phyloP scores from a whole-genome alignment of 2,329 filamentous ascomycete species.

The Corinectria fuckeliana region DNA sequence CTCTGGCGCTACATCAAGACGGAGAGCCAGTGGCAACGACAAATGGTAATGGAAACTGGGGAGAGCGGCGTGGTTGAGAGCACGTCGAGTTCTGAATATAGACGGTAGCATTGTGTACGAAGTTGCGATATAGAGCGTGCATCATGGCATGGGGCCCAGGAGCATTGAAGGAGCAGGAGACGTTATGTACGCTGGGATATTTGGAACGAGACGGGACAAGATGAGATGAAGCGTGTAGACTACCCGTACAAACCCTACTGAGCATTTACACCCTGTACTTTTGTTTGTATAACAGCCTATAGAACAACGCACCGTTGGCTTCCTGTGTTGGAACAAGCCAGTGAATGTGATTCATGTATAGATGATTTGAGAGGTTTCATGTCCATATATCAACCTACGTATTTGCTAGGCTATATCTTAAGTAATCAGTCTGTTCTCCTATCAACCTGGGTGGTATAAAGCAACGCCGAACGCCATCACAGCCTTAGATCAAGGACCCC shows the following conservation, averaged over 20 bases:
- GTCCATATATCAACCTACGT: too few species aligned
- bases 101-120: not conserved
- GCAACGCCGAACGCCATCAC: conserved; percentile 6
- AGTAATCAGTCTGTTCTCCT: not conserved
- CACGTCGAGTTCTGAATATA: not conserved
- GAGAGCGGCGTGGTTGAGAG: not conserved
- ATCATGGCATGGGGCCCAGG: not conserved
- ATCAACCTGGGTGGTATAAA: conserved; percentile 15
- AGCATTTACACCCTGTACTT: conserved; percentile 14
- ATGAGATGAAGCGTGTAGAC: conserved; percentile 14
- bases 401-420: not conserved
- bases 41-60: not conserved
- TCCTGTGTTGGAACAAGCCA: not conserved
- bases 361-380: not conserved
- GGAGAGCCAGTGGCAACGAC: too few species aligned
- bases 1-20: not conserved
- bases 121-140: not conserved
- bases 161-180: not conserved
- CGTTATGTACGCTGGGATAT: not conserved
- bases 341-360: not conserved
- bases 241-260: conserved; percentile 19
- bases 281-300: conserved; percentile 2
- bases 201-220: not conserved
- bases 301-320: not conserved
- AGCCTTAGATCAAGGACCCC: too few species aligned